phyloP scores from a whole-genome alignment of 495 filamentous ascomycete species.

The Pseudoneurospora amorphoporcata region DNA sequence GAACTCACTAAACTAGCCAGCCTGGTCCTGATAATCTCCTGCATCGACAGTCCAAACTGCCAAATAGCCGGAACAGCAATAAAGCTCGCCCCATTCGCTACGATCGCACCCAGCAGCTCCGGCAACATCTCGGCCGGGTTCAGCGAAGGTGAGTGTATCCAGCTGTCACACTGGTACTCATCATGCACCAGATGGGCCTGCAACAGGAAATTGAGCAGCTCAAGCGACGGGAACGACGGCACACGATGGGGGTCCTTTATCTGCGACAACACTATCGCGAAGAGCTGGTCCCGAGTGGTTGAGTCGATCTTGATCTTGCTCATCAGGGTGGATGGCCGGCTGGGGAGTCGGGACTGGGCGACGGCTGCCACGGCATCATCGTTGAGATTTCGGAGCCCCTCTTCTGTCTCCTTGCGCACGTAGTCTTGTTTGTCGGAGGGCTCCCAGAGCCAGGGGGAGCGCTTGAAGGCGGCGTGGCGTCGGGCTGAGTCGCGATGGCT shows the following conservation, averaged over 20 bases:
- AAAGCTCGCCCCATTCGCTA: conserved; percentile 41
- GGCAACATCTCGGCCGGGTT: conserved; percentile 18
- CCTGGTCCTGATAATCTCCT: conserved; percentile 41
- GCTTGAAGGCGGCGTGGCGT: conserved; percentile 14
- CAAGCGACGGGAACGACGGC: conserved; percentile 14
- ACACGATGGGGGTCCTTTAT: conserved; percentile 1
- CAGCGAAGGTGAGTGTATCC: conserved; percentile 12
- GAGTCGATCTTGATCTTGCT: conserved; percentile 11
- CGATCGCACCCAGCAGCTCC: conserved; percentile 39
- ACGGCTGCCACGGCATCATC: not conserved
- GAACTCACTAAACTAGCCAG: conserved; percentile 26
- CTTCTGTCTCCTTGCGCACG: conserved; percentile 11
- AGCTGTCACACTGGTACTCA: conserved; percentile 12
- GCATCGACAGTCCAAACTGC: conserved; percentile 47
- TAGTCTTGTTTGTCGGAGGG: conserved; percentile 8
- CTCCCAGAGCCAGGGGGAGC: conserved; percentile 17
- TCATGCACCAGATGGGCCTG: conserved; percentile 12
- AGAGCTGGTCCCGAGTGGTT: conserved; percentile 8
- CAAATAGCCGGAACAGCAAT: conserved; percentile 39
- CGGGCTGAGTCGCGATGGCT: conserved; percentile 2
- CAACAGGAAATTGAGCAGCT: conserved; percentile 16
- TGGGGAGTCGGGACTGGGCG: not conserved
- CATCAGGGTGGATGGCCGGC: not conserved
- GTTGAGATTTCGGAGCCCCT: conserved; percentile 6
- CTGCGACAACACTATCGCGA: conserved; percentile 10